Evolutionary conservation across 129 eudicot genomes (phyloP), one percentile per base, ranked within the genome.

Genomic region (Logfia minima): DNA sequence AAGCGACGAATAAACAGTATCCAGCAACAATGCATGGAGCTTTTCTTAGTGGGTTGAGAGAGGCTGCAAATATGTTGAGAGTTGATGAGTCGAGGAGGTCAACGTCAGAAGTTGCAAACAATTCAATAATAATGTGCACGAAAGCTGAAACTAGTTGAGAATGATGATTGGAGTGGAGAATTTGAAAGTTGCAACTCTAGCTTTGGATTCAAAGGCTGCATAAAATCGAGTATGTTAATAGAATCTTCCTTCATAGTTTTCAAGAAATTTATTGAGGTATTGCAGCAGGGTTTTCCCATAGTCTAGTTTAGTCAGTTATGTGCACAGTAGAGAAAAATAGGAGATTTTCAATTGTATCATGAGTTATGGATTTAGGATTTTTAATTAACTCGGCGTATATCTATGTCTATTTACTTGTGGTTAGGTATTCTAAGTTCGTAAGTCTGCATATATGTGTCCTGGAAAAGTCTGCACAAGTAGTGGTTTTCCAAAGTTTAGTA

Each of bases 21-120:
- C 99, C 99, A 22, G 99, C 99, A 19, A 94, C 99, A 37, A 94
- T 94, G 99, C 99, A 94, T 35, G 99, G 99, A 71, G 99, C 99
- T 63, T 94, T 94, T 59, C 90, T 94, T 0, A 94, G 99, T 75
- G 99, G 99, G 80, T 84, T 94, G 97, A 91, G 99, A 81, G 99
- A 94, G 75, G 98, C 98, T 79, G 98, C 97, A 39, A 89, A 94
- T 63, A 94, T 94, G 78, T 68, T 85, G 28, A 87, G 91, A 81
- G 87, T 88, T 68, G 89, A 90, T 23, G 83, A 84, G 72, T 84
- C 84, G 75, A 85, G 86, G 58, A 62, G 31, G 80, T 66, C 51
- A 39, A 53, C 39, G 75, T 74, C 51, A 55, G 56, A 79, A 31
- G 55, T 37, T 34, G 7, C 48, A 10, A 72, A 71, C 52, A 53